Evolutionary conservation across 208 protist genomes (phyloP), one percentile per base, ranked within the genome.

Genomic region (Porcisia deanei): DNA sequence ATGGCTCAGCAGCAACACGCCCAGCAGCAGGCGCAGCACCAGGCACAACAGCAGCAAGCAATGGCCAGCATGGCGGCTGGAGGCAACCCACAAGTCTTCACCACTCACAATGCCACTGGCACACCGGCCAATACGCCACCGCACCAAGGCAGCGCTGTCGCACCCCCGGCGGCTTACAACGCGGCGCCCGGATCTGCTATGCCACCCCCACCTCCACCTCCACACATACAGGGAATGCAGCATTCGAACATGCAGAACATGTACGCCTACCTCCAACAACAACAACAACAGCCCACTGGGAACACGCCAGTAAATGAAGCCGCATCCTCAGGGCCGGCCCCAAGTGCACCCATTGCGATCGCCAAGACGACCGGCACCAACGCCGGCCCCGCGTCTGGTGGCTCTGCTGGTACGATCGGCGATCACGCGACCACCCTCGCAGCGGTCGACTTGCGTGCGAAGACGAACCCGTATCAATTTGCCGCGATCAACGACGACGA

Each of bases 401-500:
- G 71, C 6, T 61, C 16, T 5, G 52, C 59, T 4, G 55, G 30
- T 57, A 18, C 59, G 45, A 67, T 63, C 20, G 45, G 39, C 10
- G 47, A 49, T 37, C 30, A 30, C 30, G 18, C 61, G 16, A 20
- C 43, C 45, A 20, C 61, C 66, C 30, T 25, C 10, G 39, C 8
- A 47, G 59, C 58, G 47, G 69, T 59, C 5, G 67, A 54, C 45
- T 22, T 30, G 1, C 66, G 30, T 43, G 8, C 53, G 7, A 63
- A 57, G 60, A 16, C 52, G 37, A 61, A 25, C 45, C 59, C 73
- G 25, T 79, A 77, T 58, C 25, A 55, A 30, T 81, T 71, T 49
- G 71, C 75, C 10, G 63, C 60, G 1, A 76, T 80, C 55, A 73
- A 86, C 70, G 71, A 86, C 55, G 76, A 79, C 49, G 77, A 86